Base-by-base conservation (phyloP, 78 protist genomes). In the Tieghemostelium lacteum region DNA sequence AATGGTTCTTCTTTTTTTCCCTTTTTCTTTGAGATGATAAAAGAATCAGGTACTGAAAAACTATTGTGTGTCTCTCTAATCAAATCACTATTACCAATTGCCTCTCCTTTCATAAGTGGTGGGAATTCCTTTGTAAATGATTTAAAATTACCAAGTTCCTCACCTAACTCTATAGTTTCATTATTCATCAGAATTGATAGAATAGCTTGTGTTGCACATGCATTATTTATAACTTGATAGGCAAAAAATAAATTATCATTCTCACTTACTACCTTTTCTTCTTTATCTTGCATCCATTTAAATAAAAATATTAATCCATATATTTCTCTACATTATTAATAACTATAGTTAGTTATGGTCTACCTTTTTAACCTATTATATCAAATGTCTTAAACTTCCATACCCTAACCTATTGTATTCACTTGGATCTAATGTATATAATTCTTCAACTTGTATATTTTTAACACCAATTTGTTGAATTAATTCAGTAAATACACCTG, bases 151-250 rank as follows among this genome's bases (percentile, higher is more conserved):
- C 77, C 31, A 20, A 98, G 85, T 33, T 76, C 93, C 24, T 69
- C 89, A 8, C 99, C 99, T 4, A 98, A 31, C 20, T 96, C 98
- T 26, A 98, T 63, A 31, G 60, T 92, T 14, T 36, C 31, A 3
- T 37, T 28, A 89, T 98, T 98, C 77, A 98, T 19, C 3, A 98
- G 74, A 36, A 98, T 86, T 10, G 97, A 87, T 28, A 98, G 76
- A 60, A 98, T 97, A 28, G 99, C 99, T 69, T 98, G 99, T 20
- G 99, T 98, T 5, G 99, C 99, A 66, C 99, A 98, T 12, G 99
- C 98, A 76, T 98, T 98, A 39, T 85, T 58, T 73, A 98, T 95
- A 17, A 97, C 78, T 85, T 97, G 98, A 40, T 93, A 89, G 28
- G 98, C 98, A 83, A 97, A 97, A 87, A 94, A 97, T n/a, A 98